Evolutionary conservation across 1,284 basidiomycete genomes (phyloP).

Genomic region (Puccinia horiana): DNA sequence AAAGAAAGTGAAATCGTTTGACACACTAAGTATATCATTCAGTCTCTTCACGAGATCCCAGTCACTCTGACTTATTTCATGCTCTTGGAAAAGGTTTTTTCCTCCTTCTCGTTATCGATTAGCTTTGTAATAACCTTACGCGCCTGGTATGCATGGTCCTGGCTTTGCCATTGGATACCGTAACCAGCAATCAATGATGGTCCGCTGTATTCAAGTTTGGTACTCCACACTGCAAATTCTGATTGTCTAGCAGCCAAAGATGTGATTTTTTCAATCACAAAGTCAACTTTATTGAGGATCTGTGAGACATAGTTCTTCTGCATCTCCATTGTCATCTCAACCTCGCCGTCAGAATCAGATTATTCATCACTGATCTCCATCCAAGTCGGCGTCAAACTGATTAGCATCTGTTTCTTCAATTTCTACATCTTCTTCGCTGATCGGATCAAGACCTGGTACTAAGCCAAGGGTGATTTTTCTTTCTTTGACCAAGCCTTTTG

Average conservation of each 20-base stretch:
- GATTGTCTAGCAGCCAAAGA: background rate
- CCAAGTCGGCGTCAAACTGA: too few species aligned
- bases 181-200: background rate
- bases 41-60: background rate
- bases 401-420: too few species aligned
- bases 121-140: background rate
- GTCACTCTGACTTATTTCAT: too few species aligned
- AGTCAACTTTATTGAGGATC: background rate
- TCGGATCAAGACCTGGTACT: too few species aligned
- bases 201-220: background rate
- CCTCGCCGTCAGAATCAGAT: too few species aligned
- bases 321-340: too few species aligned
- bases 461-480: too few species aligned
- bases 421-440: too few species aligned
- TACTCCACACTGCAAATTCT: background rate
- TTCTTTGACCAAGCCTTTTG: too few species aligned
- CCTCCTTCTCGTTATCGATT: background rate
- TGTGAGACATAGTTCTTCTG: too few species aligned
- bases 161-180: background rate
- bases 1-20: background rate
- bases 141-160: background rate
- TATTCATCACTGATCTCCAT: too few species aligned
- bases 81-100: too few species aligned
- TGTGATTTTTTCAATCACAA: background rate
- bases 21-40: slow-evolving; percentile 1